Conservation (phyloP, 345 rosid species). For the Gossypium turneri region DNA sequence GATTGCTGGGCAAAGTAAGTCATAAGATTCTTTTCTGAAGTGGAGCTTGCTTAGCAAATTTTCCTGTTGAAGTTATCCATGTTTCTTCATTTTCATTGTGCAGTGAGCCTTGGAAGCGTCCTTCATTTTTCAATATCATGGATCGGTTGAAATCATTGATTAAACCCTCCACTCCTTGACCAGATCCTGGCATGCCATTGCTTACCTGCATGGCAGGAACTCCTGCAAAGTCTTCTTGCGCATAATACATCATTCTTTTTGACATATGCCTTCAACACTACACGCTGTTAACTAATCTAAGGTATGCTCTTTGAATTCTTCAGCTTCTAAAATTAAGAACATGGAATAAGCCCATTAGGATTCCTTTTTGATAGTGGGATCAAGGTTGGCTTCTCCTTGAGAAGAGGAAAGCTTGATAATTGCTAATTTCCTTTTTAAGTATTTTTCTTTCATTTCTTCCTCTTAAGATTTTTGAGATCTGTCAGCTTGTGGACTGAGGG, state of each 20-base stretch:
- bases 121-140: slow-evolving; percentile 83
- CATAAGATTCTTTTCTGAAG: slow-evolving; percentile 2
- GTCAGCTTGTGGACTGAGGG: not conserved
- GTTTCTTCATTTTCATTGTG: slow-evolving; percentile 12
- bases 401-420: not conserved
- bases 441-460: not conserved
- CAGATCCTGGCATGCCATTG: slow-evolving; percentile 51
- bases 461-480: not conserved
- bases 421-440: not conserved
- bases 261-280: not conserved
- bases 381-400: not conserved
- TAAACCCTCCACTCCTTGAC: slow-evolving; percentile 52
- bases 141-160: slow-evolving; percentile 71
- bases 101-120: slow-evolving; percentile 97
- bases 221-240: slow-evolving; percentile 36
- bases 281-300: not conserved
- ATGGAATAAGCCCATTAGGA: not conserved
- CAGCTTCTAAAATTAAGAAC: not conserved
- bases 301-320: not conserved
- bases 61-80: not conserved
- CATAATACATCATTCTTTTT: slow-evolving; percentile 61
- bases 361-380: not conserved
- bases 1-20: slow-evolving; percentile 92
- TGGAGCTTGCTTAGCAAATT: not conserved
- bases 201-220: slow-evolving; percentile 28